Percentiles rank a stretch among this genome's conserved stretches.
Conservation (phyloP, 345 rosid species). For the Camelina sativa region DNA sequence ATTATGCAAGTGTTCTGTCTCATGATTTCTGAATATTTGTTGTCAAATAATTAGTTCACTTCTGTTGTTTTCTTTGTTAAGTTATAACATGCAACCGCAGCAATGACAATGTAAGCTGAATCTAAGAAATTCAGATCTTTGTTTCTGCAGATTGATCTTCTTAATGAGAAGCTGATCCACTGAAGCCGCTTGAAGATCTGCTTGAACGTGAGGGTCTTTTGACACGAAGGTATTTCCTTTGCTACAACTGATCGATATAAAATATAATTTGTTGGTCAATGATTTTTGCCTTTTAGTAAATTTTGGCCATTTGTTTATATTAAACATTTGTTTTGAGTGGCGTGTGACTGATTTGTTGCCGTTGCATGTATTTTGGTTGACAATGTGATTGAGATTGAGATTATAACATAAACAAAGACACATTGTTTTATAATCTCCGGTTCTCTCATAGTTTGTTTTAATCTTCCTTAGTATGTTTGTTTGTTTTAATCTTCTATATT, state of each 20-base stretch:
- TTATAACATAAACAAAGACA: no score
- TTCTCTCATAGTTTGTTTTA: no score
- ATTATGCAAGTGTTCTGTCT: neutral
- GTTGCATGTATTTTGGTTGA: no score
- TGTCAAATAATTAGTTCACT: neutral
- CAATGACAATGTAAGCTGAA: neutral
- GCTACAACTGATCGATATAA: neutral
- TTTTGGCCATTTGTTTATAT: no score
- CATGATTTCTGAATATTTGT: conserved; percentile 41
- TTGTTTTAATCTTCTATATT: conserved; percentile 9
- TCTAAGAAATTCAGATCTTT: conserved; percentile 4
- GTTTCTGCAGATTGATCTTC: conserved; percentile 71
- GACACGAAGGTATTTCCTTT: conserved; percentile 56
- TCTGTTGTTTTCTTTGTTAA: neutral
- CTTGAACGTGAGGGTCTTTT: conserved; percentile 66
- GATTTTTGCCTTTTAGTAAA: no score
- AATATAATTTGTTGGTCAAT: no score
- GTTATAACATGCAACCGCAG: neutral
- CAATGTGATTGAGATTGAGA: no score
- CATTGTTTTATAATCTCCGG: no score
- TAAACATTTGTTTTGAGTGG: no score
- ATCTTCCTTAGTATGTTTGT: no score
- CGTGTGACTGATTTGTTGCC: no score
- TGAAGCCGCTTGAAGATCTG: conserved; percentile 55
- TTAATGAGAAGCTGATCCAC: conserved; percentile 71